Evolutionary conservation across 805 yeast species (phyloP).

Genomic region (Zygoascus flipseniorum): DNA sequence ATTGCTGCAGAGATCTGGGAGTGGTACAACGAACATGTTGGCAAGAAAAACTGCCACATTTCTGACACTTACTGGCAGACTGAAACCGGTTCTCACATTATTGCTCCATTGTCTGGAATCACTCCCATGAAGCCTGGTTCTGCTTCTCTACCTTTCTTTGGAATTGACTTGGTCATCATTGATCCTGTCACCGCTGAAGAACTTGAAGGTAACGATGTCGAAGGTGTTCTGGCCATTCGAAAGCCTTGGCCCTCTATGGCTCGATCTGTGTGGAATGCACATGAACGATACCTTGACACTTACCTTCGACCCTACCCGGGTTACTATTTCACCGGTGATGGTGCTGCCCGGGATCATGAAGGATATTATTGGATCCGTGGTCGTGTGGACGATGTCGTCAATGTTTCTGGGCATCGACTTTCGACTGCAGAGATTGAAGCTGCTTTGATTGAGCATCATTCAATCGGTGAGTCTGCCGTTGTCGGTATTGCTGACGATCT

Average conservation of each 20-base stretch:
- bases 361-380: conserved; percentile 98
- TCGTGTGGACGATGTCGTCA: conserved; percentile 97
- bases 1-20: conserved; percentile 98
- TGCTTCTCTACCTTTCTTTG: conserved; percentile 94
- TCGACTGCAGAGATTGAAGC: conserved; percentile 99
- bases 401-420: conserved; percentile 94
- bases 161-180: conserved; percentile 80
- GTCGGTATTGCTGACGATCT: conserved; percentile 91
- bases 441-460: conserved; percentile 67
- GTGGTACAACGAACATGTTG: conserved; percentile 92
- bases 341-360: conserved; percentile 95
- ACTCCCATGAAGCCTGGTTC: conserved; percentile 96
- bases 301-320: conserved; percentile 91
- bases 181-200: conserved; percentile 91
- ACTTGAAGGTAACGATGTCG: conserved; percentile 79
- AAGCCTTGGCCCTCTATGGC: conserved; percentile 99
- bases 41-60: conserved; percentile 81
- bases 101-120: conserved; percentile 91
- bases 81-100: conserved; percentile 92
- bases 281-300: conserved; percentile 79
- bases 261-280: conserved; percentile 87
- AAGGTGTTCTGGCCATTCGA: conserved; percentile 89
- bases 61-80: conserved; percentile 99
- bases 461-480: conserved; percentile 93
- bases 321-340: conserved; percentile 94